Evolutionary conservation across 1,284 basidiomycete species (phyloP), one percentile per base, ranked within the genome.

Genomic region (Sanguinoderma infundibulare): DNA sequence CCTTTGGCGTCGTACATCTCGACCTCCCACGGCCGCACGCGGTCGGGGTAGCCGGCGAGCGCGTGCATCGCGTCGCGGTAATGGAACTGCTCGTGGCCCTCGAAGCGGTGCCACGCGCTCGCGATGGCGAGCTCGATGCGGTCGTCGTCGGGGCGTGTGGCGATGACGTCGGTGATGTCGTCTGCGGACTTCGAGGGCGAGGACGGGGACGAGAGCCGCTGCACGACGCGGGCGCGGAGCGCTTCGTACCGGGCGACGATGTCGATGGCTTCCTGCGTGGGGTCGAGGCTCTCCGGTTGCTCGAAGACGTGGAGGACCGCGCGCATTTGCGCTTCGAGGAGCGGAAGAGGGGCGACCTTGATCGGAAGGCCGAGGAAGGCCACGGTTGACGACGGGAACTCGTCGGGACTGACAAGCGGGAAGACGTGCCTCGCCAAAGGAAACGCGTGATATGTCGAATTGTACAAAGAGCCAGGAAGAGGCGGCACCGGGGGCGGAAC

Each of bases 291-390:
- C 14, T 73, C 69, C 0, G 85, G 85, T 46, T 85, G 69, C 8
- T 74, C 76, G 64, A 90, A 87, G 0, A 80, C 83, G 24, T 79
- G 77, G 17, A 86, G 70, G 8, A 85, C 78, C 4, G 85, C 86
- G 0, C 79, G 81, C 4, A 87, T 86, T 72, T 93, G 91, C 0
- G 83, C 85, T 71, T 93, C 90, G 46, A 86, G 78, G 0, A 90
- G 67, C 0, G 89, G 89, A 53, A 92, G 79, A 1, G 90, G 91
- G 0, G 78, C 79, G 24, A 90, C 82, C 30, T 75, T 77, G 26
- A 79, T 73, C 0, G 80, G 80, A 3, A 92, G 80, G 1, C 88
- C 85, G 55, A 91, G 76, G 73, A 94, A 91, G 4, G 84, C 87
- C 32, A 91, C 70, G 10, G 81, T 82, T 1, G 79, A 73, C 0